Conservation (phyloP, 352 stramenopile species). For the Pythium dissotocum region DNA sequence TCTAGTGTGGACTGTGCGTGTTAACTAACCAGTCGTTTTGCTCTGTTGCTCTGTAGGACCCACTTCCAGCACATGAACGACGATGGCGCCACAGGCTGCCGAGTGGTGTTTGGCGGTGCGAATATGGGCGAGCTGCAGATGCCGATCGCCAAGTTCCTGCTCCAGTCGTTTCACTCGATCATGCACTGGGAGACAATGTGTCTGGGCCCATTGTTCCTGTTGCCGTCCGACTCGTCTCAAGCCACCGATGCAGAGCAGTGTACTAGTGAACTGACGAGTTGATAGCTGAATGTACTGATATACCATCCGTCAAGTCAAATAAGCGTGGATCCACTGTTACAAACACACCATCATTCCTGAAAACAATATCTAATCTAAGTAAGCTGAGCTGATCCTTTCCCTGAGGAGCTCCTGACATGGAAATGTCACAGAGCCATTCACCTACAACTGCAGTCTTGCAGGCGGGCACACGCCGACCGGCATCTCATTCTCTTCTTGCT, state of each 20-base stretch:
- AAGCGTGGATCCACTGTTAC: no score
- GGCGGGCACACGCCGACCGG: no score
- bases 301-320: no score
- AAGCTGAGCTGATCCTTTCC: not conserved
- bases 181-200: conserved; percentile 27
- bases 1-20: no score
- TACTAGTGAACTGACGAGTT: no score
- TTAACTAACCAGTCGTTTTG: not conserved
- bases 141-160: conserved; percentile 17
- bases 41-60: conserved; percentile 27
- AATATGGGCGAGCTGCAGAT: conserved; percentile 3
- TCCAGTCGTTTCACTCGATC: conserved; percentile 21
- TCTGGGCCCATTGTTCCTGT: conserved; percentile 27
- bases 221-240: not conserved
- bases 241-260: no score
- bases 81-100: conserved; percentile 29
- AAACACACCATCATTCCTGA: not conserved
- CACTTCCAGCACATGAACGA: conserved; percentile 40
- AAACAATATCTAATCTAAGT: not conserved
- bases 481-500: no score
- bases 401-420: no score
- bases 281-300: no score
- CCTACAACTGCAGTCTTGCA: no score
- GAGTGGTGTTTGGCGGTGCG: conserved; percentile 50
- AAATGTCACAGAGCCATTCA: no score